Conservation (phyloP, 306 rosid genomes). For the Rubus parviflorus region DNA sequence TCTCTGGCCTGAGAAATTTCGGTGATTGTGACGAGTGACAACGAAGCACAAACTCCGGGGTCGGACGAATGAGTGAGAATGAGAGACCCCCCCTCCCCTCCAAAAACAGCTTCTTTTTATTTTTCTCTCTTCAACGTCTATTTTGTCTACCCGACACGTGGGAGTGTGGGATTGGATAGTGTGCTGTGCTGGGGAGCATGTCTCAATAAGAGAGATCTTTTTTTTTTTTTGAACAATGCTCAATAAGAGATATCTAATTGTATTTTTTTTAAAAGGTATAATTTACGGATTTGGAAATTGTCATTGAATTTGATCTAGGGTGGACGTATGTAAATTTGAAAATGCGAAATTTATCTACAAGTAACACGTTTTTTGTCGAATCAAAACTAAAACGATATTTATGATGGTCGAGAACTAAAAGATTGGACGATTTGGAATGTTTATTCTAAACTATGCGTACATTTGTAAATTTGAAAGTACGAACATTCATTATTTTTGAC, state of each 20-base stretch:
- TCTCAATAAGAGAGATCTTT: neutral
- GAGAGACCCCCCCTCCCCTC: slow-evolving; percentile 15
- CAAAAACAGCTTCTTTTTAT: slow-evolving; percentile 14
- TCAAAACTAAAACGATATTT: too few relatives aligned
- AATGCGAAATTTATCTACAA: neutral
- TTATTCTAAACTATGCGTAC: too few relatives aligned
- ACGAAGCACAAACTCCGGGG: slow-evolving; percentile 21
- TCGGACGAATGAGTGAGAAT: too few relatives aligned
- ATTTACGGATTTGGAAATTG: neutral
- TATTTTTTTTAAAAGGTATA: neutral
- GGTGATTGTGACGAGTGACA: slow-evolving; percentile 49
- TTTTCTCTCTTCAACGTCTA: neutral
- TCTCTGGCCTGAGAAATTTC: slow-evolving; percentile 28
- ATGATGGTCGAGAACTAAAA: too few relatives aligned
- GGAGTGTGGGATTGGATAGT: neutral
- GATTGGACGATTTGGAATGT: too few relatives aligned
- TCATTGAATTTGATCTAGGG: neutral
- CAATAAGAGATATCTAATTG: too few relatives aligned
- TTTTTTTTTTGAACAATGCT: too few relatives aligned
- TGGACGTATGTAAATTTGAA: neutral
- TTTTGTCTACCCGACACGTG: slow-evolving; percentile 31
- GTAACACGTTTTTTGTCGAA: too few relatives aligned
- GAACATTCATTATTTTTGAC: too few relatives aligned
- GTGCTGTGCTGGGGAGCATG: neutral
- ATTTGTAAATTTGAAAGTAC: too few relatives aligned